Percentiles rank a stretch among this genome's conserved stretches.
phyloP scores from a whole-genome alignment of 1,139 yeast genomes.

The Pichia sp. region DNA sequence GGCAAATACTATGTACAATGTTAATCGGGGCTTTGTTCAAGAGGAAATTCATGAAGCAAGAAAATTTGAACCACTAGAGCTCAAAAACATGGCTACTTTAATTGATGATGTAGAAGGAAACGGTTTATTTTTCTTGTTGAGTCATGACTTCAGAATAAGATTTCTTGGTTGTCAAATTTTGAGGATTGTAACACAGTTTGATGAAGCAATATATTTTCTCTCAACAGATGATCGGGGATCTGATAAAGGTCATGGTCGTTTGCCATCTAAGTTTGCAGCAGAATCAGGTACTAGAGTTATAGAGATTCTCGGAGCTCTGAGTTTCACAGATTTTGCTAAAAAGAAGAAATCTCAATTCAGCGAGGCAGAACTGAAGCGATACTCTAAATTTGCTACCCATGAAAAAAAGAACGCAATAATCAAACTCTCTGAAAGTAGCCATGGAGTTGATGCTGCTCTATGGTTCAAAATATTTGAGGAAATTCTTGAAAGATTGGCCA shows the following conservation, averaged over 20 bases:
- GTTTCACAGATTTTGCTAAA: constrained; percentile 57
- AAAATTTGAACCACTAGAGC: constrained; percentile 55
- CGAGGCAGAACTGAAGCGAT: constrained; percentile 71
- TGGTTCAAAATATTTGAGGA: constrained; percentile 89
- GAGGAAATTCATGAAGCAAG: constrained; percentile 27
- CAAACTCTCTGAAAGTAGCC: constrained; percentile 78
- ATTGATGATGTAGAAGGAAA: constrained; percentile 95
- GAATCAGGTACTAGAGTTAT: constrained; percentile 74
- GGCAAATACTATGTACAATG: constrained; percentile 27
- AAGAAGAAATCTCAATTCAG: constrained; percentile 59
- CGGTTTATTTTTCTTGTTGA: constrained; percentile 84
- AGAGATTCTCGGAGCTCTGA: constrained; percentile 65
- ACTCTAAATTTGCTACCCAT: constrained; percentile 55
- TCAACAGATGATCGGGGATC: constrained; percentile 29
- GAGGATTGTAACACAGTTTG: constrained; percentile 74
- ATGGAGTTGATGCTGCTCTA: constrained; percentile 90
- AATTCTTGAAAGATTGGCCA: constrained; percentile 64
- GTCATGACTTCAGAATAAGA: constrained; percentile 74
- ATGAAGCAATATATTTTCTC: constrained; percentile 61
- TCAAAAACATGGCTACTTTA: constrained; percentile 72
- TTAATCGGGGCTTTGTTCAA: constrained; percentile 27
- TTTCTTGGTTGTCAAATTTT: constrained; percentile 69
- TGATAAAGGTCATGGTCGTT: constrained; percentile 36
- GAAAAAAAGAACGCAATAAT: constrained; percentile 55
- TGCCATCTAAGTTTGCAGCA: constrained; percentile 69